Percentiles rank a stretch among this genome's conserved stretches.
Conservation (phyloP, 2,329 filamentous ascomycete species). For the Diaporthe sp. region DNA sequence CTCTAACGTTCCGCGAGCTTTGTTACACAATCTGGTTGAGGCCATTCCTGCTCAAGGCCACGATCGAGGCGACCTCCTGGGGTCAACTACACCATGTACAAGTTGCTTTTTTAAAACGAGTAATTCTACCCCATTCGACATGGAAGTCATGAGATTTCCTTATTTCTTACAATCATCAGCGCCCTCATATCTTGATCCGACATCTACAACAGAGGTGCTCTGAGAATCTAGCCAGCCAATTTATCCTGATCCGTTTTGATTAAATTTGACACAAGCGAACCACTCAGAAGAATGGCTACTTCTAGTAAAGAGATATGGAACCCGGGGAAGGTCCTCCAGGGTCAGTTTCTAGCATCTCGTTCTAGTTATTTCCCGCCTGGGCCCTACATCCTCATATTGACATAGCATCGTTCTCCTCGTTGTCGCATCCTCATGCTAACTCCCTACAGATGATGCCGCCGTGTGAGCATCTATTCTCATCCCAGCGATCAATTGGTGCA, state of each 20-base stretch:
- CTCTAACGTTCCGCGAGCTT: neutral
- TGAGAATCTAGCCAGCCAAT: neutral
- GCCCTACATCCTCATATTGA: neutral
- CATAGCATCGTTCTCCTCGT: neutral
- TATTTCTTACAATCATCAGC: neutral
- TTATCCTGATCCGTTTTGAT: too few species aligned
- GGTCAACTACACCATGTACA: neutral
- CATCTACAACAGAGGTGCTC: neutral
- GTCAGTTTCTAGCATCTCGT: neutral
- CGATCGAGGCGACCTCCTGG: neutral
- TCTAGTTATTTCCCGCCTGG: neutral
- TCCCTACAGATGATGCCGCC: neutral
- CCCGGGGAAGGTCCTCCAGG: neutral
- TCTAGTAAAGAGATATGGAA: neutral
- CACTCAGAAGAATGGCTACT: neutral
- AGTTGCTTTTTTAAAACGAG: neutral
- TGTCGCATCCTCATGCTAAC: neutral
- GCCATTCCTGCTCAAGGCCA: neutral
- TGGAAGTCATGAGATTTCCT: neutral
- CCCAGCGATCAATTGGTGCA: neutral
- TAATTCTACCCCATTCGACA: neutral
- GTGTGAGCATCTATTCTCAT: neutral
- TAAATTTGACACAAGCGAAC: too few species aligned
- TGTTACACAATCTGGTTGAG: conserved; percentile 1
- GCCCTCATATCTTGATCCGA: neutral